A percentile compares a stretch with the other conserved stretches of the same genome.
Conservation (phyloP, 2,329 filamentous ascomycete genomes). For the Hypoxylon sp. region DNA sequence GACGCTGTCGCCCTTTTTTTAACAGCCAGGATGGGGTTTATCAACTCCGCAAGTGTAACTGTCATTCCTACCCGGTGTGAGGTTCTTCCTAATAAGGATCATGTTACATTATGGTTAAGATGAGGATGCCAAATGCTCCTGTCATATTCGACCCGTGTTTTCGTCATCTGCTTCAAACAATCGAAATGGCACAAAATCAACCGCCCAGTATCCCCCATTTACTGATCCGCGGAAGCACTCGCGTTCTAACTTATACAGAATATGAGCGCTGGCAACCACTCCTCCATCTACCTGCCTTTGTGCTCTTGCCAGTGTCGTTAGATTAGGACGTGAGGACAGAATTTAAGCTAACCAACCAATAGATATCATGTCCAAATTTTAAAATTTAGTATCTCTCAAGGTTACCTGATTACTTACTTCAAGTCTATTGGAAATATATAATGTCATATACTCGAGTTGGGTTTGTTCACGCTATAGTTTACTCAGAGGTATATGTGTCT, state of each 20-base stretch:
- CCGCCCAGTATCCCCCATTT: too few relatives aligned
- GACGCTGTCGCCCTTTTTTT: neutral
- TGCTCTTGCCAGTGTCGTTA: neutral
- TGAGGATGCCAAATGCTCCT: slow-evolving; percentile 9
- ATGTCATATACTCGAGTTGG: neutral
- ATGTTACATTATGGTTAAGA: slow-evolving; percentile 7
- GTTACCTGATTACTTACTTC: neutral
- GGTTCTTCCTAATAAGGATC: slow-evolving; percentile 2
- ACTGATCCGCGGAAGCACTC: neutral
- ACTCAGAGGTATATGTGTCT: neutral
- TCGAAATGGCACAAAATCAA: neutral
- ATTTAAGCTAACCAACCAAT: too few relatives aligned
- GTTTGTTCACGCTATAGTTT: neutral
- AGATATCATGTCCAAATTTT: too few relatives aligned
- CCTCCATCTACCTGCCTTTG: neutral
- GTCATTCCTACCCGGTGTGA: slow-evolving; percentile 1
- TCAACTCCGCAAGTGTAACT: neutral
- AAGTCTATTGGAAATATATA: neutral
- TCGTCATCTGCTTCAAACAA: neutral
- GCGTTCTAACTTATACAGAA: neutral
- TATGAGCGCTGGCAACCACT: neutral
- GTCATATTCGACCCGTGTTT: slow-evolving; percentile 15
- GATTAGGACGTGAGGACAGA: neutral
- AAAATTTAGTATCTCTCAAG: neutral
- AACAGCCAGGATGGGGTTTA: neutral